Evolutionary conservation across 225 moss, liverwort and hornwort species (phyloP).

Genomic region (Bryoerythrophyllum caledonicum): DNA sequence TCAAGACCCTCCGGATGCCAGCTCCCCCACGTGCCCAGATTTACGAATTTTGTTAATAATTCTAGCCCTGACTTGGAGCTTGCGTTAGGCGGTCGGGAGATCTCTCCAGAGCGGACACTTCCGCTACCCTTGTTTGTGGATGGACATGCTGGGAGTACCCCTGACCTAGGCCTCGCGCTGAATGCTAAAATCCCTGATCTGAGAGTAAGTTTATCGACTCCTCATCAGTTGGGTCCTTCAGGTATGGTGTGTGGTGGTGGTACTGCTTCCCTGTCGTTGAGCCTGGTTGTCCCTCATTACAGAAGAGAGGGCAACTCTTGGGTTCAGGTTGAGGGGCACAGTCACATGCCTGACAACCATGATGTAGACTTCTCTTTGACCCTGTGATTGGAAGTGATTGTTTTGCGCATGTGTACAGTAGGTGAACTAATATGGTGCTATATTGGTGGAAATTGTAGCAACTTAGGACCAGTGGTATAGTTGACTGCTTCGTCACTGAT

Average conservation of each 20-base stretch:
- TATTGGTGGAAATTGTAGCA: constrained; percentile 32
- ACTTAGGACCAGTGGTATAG: constrained; percentile 38
- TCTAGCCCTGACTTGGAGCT: constrained; percentile 61
- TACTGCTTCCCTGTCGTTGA: constrained; percentile 61
- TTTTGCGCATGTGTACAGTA: constrained; percentile 52
- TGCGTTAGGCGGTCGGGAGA: constrained; percentile 65
- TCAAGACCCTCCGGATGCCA: constrained; percentile 52
- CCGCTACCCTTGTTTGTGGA: constrained; percentile 73
- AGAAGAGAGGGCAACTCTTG: constrained; percentile 81
- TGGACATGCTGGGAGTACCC: constrained; percentile 32
- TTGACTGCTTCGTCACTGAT: constrained; percentile 47
- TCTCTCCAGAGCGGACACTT: constrained; percentile 33
- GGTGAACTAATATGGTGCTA: constrained; percentile 45
- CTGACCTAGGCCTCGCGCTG: constrained; percentile 53
- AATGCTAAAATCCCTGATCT: constrained; percentile 43
- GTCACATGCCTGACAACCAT: constrained; percentile 54
- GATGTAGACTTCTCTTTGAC: constrained; percentile 86
- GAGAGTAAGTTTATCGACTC: constrained; percentile 48
- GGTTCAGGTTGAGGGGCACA: constrained; percentile 69
- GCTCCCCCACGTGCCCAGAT: constrained; percentile 58
- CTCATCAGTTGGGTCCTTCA: constrained; percentile 24
- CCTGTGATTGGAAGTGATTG: constrained; percentile 43
- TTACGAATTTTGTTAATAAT: constrained; percentile 33
- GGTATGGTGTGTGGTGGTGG: constrained; percentile 30
- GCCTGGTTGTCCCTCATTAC: constrained; percentile 87